Base-by-base conservation (phyloP, 441 rosid genomes). In the Caryocar brasiliense region DNA sequence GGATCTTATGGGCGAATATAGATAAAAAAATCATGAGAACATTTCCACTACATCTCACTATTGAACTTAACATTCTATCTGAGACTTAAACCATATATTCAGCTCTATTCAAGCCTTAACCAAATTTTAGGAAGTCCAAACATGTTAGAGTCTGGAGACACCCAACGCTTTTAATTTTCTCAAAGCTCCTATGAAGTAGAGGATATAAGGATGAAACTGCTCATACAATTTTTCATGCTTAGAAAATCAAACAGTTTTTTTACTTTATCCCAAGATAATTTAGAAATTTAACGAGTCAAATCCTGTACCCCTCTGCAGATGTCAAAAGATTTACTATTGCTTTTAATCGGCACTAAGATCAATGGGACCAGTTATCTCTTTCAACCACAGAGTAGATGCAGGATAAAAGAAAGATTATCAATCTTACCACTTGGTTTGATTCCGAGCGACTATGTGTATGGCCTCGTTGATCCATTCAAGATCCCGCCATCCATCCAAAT, bases 351-450 rank as follows among this genome's bases (percentile, higher is more conserved):
- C n/a, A n/a, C n/a, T n/a, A n/a, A n/a, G n/a, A n/a, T n/a, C n/a
- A n/a, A n/a, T n/a, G n/a, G n/a, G n/a, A n/a, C n/a, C 32, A n/a
- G 41, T 18, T 9, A 8, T 30, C 11, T 4, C 7, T 35, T 40
- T 28, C 18, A 38, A 27, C 19, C 15, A 29, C 20, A 22, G 12
- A 20, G 10, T 9, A 20, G 1, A 0, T n/a, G 39, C 8, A 17
- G 39, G 20, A 19, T 21, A 58, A 25, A 36, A 35, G 26, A 13
- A 25, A 28, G n/a, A 11, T 26, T 23, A 22, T 4, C 19, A 46
- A 23, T 11, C 54, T 61, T 57, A 88, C 99, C 99, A 92, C 61
- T 92, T 92, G 27, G 97, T 92, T 72, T 92, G 99, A 71, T 85
- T 88, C 32, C 69, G 76, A 42, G 89, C 99, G 70, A 82, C 92